These are phyloP conservation scores for Pelargonium citronellum DNA, from an alignment of 441 rosid genomes.

Conservation along the genomic window DNA sequence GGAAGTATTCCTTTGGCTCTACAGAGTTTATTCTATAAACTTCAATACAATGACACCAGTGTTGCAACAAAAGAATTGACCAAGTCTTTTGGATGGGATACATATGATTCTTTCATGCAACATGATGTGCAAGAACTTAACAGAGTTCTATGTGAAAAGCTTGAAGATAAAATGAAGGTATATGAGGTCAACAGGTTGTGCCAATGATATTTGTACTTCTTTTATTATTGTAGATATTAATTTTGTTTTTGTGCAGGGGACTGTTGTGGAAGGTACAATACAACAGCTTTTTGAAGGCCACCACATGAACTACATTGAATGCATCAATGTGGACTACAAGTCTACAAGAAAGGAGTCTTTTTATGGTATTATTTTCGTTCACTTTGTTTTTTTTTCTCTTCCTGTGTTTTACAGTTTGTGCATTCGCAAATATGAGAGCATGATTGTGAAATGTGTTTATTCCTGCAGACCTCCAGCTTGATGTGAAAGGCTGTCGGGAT, in stretches of 20 bases:
- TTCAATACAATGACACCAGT: constrained; percentile 62
- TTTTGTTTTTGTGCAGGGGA: constrained; percentile 38
- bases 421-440: not conserved
- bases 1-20: constrained; percentile 74
- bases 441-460: constrained; percentile 14
- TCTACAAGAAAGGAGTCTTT: constrained; percentile 73
- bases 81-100: constrained; percentile 78
- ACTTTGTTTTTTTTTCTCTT: constrained; percentile 10
- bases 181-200: not conserved
- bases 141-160: constrained; percentile 68
- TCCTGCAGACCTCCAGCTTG: constrained; percentile 44
- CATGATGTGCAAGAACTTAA: constrained; percentile 82
- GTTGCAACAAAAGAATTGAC: constrained; percentile 74
- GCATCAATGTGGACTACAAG: constrained; percentile 68
- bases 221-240: not conserved
- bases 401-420: constrained; percentile 11
- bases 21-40: constrained; percentile 72
- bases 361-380: constrained; percentile 42
- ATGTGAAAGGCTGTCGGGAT: constrained; percentile 64
- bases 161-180: constrained; percentile 75
- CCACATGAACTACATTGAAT: constrained; percentile 70
- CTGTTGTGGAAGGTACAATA: constrained; percentile 74
- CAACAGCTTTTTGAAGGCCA: constrained; percentile 71
- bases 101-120: constrained; percentile 77
- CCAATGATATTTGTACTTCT: not conserved